These are phyloP conservation scores for Sungouiozyma intestinalis DNA, from an alignment of 805 yeast genomes.

Conservation along the genomic window DNA sequence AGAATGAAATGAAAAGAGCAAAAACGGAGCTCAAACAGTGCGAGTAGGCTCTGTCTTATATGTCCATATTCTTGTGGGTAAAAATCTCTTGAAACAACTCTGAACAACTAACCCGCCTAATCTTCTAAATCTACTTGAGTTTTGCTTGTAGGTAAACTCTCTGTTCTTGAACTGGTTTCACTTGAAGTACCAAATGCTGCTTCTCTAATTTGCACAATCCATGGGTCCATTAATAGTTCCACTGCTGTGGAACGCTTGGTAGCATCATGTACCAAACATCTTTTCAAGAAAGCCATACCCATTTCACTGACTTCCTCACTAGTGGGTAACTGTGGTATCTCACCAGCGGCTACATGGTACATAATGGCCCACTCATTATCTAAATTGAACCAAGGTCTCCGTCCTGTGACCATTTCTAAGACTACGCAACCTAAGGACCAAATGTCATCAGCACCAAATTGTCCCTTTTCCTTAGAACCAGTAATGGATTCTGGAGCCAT, in stretches of 20 bases:
- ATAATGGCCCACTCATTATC: constrained; percentile 98
- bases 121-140: constrained; percentile 10
- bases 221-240: constrained; percentile 78
- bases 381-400: constrained; percentile 90
- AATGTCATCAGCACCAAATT: constrained; percentile 50
- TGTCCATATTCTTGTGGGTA: no score
- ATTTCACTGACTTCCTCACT: constrained; percentile 64
- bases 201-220: constrained; percentile 67
- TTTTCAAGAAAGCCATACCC: constrained; percentile 61
- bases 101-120: background rate
- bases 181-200: constrained; percentile 44
- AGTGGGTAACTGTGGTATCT: constrained; percentile 75
- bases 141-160: constrained; percentile 14
- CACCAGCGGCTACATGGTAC: constrained; percentile 97
- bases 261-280: constrained; percentile 79
- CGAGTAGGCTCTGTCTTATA: no score
- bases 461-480: constrained; percentile 42
- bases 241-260: constrained; percentile 70
- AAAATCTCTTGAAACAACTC: no score
- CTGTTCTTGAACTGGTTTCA: background rate
- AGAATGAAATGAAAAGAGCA: no score
- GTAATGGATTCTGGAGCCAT: constrained; percentile 97
- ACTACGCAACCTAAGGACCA: constrained; percentile 98
- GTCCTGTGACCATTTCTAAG: constrained; percentile 91
- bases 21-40: no score